These are phyloP conservation scores for Neurospora cerealis DNA, from an alignment of 495 filamentous ascomycete genomes.

Conservation along the genomic window DNA sequence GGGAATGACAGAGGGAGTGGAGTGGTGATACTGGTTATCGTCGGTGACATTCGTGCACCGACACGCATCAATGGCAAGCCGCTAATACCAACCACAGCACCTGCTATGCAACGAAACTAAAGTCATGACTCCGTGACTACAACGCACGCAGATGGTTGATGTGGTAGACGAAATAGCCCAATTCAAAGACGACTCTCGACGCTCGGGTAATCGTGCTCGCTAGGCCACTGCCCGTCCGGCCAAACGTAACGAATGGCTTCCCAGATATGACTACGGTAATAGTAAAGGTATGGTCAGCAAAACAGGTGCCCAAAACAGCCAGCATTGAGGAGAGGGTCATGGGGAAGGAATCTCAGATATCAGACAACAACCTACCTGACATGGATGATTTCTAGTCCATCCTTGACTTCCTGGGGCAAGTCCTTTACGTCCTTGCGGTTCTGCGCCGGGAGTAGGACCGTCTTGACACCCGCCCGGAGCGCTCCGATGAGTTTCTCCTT, in stretches of 20 bases:
- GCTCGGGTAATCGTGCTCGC: conserved; percentile 43
- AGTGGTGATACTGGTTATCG: not conserved
- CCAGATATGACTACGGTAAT: conserved; percentile 64
- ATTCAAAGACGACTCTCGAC: conserved; percentile 26
- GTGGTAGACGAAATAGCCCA: not conserved
- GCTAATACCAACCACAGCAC: not conserved
- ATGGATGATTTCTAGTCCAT: conserved; percentile 80
- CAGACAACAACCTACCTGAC: conserved; percentile 53
- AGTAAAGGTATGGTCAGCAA: not conserved
- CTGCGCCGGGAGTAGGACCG: conserved; percentile 74
- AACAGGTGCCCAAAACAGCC: not conserved
- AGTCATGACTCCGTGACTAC: not conserved
- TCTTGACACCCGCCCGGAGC: conserved; percentile 86
- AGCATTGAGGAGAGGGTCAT: conserved; percentile 2
- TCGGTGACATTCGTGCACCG: not conserved
- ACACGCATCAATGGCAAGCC: not conserved
- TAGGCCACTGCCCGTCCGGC: conserved; percentile 74
- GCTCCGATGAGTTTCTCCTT: conserved; percentile 99
- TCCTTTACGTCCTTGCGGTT: conserved; percentile 94
- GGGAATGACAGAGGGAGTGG: not conserved
- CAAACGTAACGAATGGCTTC: conserved; percentile 75
- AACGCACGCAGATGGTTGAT: not conserved
- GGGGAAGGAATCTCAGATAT: not conserved
- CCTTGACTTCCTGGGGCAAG: conserved; percentile 79
- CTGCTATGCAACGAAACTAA: not conserved